Base-by-base conservation (phyloP, 2,329 filamentous ascomycete genomes). In the Davidsoniella neocaledoniae region DNA sequence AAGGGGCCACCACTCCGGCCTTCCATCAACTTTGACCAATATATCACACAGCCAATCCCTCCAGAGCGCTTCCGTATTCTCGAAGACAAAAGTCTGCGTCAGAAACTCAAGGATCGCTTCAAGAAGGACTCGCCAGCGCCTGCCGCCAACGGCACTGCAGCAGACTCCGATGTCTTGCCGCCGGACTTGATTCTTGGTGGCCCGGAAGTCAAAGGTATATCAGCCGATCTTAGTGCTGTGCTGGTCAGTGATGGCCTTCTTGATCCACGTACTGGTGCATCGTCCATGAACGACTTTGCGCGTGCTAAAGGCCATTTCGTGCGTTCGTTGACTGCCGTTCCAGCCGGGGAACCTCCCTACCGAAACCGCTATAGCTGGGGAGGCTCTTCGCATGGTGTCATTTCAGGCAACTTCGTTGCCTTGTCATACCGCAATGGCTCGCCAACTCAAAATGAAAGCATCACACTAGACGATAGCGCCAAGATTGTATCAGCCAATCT, bases 401-500 rank as follows among this genome's bases (percentile, higher is more conserved):
- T 53, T 9, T 50, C 51, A 2, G 51, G 51, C 36, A 53, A 53
- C 47, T 53, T 49, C n/a, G 47, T 50, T n/a, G 51, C 51, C 2
- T n/a, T 53, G 14, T 49, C 46, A 8, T 53, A 53, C 33, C 26
- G 43, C 2, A 33, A 38, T 12, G 39, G 23, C 12, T 46, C 42
- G 1, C 43, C 36, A 16, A 29, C 46, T 4, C 36, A 49, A n/a
- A 40, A 36, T 3, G 46, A 52, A 37, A 48, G 43, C 3, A 40
- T 53, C 26, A 25, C 44, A 4, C 41, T 53, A 36, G 51, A 53
- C 12, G 46, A 47, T 21, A 26, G 14, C 7, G 25, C 29, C 6
- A 29, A 36, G 43, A 46, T 29, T 5, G 42, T 53, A 7, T 43
- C 43, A 10, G 43, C 51, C 10, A 50, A 41, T 21, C 36, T 53